These are phyloP conservation scores for Russula lepida DNA, from an alignment of 768 basidiomycete species.

Conservation along the genomic window DNA sequence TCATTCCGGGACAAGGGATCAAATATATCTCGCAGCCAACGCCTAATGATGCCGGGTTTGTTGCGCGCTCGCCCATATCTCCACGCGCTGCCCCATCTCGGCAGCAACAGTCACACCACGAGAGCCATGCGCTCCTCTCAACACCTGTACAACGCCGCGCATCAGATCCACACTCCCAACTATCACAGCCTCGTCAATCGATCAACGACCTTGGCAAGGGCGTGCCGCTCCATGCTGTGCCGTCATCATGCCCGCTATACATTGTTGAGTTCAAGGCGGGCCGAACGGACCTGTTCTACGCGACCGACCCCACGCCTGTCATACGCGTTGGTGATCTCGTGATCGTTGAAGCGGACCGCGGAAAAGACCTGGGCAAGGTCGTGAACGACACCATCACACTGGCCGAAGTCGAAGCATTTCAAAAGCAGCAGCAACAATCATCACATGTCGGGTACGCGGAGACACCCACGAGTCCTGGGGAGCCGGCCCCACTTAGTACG, in stretches of 20 bases:
- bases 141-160: conserved; percentile 30
- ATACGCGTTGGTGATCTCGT: conserved; percentile 86
- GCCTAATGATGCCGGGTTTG: conserved; percentile 26
- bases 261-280: conserved; percentile 98
- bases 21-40: conserved; percentile 41
- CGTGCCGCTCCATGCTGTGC: conserved; percentile 76
- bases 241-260: conserved; percentile 80
- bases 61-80: conserved; percentile 48
- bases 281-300: conserved; percentile 90
- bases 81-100: conserved; percentile 31
- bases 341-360: conserved; percentile 94
- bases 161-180: conserved; percentile 31
- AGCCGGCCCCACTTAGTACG: conserved; percentile 19
- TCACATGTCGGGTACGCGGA: conserved; percentile 38
- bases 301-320: conserved; percentile 54
- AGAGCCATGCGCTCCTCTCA: conserved; percentile 4
- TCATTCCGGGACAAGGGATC: conserved; percentile 57
- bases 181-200: conserved; percentile 19
- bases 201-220: conserved; percentile 74
- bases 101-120: conserved; percentile 20
- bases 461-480: conserved; percentile 43
- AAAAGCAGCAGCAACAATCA: conserved; percentile 53
- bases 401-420: conserved; percentile 85
- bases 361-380: conserved; percentile 87
- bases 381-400: conserved; percentile 86